Evolutionary conservation across 345 rosid genomes (phyloP), one percentile per base, ranked within the genome.

Genomic region (Passiflora organensis): DNA sequence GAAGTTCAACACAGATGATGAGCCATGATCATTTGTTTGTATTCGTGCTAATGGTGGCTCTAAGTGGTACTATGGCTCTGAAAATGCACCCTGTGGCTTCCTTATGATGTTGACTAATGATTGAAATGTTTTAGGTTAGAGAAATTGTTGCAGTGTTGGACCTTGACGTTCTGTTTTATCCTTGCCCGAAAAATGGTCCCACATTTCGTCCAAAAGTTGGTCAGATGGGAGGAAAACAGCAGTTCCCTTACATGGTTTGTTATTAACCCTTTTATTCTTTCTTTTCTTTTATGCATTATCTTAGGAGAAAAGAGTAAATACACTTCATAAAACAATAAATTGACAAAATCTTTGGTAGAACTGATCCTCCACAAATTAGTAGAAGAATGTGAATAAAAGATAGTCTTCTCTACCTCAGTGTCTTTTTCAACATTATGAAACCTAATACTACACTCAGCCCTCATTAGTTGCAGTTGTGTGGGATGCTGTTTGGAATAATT

Each of bases 211-310:
- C 90, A 37, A 84, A 78, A 75, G 95, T 73, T 65, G 60, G 41
- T 41, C 76, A 88, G 78, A 72, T 85, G 96, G 96, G 96, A 1
- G 96, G 98, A 49, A 88, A 88, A 60, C 72, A 79, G 72, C 98
- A 81, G 68, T 91, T 83, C 69, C 96, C 98, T 1, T 91, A 91
- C 79, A 88, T 91, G 96, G 98, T 91, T 62, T 72, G 83, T 19
- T 74, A 38, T 28, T 28, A 3, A 2, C 65, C 25, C 20, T 43
- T 61, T 55, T n/a, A 50, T 56, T 56, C 56, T 39, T 59, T 55
- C 19, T 25, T 56, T 17, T 12, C 51, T 19, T 10, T 20, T 28
- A 1, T 6, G 13, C 32, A 11, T 11, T 28, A 2, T 23, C 13
- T 5, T 0, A 13, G 13, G n/a, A 22, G 13, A 48, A 44, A 4